Conservation (phyloP, 2,329 filamentous ascomycete genomes). For the Apiospora koreana region DNA sequence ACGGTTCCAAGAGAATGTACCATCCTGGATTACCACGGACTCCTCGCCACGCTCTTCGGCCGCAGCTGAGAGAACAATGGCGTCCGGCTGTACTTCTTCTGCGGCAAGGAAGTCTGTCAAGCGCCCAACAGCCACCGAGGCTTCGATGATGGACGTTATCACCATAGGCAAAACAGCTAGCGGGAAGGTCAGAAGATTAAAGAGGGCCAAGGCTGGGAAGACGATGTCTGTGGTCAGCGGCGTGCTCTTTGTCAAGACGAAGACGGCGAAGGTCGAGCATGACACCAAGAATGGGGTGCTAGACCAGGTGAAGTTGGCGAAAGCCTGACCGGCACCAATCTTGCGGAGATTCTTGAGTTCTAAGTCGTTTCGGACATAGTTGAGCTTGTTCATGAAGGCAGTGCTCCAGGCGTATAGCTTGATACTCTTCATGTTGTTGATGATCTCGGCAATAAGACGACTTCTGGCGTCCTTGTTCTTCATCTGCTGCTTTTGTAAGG, state of each 20-base stretch:
- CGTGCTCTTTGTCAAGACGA: conserved; percentile 78
- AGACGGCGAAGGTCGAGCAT: conserved; percentile 93
- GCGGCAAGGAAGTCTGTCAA: conserved; percentile 82
- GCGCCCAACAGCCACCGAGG: conserved; percentile 86
- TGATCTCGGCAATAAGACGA: conserved; percentile 91
- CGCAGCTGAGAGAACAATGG: conserved; percentile 69
- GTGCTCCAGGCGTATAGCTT: conserved; percentile 98
- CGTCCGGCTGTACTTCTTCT: conserved; percentile 87
- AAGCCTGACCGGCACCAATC: conserved; percentile 90
- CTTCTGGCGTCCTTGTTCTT: conserved; percentile 97
- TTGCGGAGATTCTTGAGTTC: conserved; percentile 94
- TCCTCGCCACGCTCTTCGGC: conserved; percentile 82
- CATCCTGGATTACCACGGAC: conserved; percentile 79
- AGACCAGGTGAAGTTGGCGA: conserved; percentile 98
- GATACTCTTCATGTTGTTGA: conserved; percentile 99
- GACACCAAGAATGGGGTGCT: conserved; percentile 97
- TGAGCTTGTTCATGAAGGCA: conserved; percentile 97
- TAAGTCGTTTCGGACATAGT: conserved; percentile 91
- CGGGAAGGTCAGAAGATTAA: conserved; percentile 95
- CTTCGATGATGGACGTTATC: conserved; percentile 93
- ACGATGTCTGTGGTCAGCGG: conserved; percentile 93
- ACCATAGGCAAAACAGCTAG: conserved; percentile 96
- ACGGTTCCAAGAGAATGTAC: conserved; percentile 92
- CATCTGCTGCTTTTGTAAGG: conserved; percentile 94
- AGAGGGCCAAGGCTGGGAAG: conserved; percentile 86